Percentiles rank a stretch among this genome's conserved stretches.
Evolutionary conservation across 2,329 filamentous ascomycete species (phyloP).

Genomic region (Curvularia eragrostidis): DNA sequence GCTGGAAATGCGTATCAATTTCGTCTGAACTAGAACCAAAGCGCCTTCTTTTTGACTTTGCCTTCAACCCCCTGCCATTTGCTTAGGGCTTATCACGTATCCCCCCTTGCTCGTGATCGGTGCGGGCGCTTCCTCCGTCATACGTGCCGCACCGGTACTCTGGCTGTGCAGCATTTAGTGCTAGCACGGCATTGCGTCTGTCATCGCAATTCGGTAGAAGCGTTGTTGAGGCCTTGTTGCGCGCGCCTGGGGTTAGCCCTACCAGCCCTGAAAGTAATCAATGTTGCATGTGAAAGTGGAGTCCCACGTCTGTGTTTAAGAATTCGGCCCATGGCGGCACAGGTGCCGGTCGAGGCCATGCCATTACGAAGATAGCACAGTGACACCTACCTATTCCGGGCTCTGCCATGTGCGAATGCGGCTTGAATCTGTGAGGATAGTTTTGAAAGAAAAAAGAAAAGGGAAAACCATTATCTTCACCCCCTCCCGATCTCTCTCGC

Average conservation of each 20-base stretch:
- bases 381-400: conserved; percentile 1
- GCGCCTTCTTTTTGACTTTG: no score
- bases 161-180: conserved; percentile 9
- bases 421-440: neutral
- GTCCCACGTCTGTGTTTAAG: neutral
- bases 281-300: conserved; percentile 31
- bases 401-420: neutral
- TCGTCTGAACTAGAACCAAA: neutral
- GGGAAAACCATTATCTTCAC: neutral
- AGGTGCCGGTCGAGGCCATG: neutral
- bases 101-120: conserved; percentile 9
- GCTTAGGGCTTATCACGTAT: conserved; percentile 16
- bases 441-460: neutral
- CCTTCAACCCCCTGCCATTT: neutral
- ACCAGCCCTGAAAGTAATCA: neutral
- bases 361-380: neutral
- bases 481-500: neutral
- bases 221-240: conserved; percentile 13
- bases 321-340: neutral
- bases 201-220: conserved; percentile 12
- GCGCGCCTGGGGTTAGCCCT: conserved; percentile 9
- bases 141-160: conserved; percentile 18
- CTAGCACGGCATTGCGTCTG: conserved; percentile 14
- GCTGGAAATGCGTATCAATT: neutral
- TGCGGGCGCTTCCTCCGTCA: conserved; percentile 13